Conservation (phyloP, 2,329 filamentous ascomycete species). For the Talaromyces piceae region DNA sequence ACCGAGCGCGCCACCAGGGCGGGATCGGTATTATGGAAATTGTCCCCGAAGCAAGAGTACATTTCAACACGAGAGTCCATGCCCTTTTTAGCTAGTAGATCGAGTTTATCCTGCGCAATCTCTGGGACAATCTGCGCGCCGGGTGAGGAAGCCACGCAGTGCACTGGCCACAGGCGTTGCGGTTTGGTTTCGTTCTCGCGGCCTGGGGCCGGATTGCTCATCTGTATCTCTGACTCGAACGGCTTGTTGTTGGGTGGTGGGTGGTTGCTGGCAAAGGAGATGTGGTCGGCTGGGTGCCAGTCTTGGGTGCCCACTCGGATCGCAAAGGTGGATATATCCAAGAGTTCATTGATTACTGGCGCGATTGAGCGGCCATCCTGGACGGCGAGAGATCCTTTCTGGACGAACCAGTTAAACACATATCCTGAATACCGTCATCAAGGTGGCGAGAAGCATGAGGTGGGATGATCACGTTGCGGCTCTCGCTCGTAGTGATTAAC, state of each 20-base stretch:
- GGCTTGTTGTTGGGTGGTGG: conserved; percentile 53
- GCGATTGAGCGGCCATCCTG: conserved; percentile 62
- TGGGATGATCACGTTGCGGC: too few species aligned
- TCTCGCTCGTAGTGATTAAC: conserved; percentile 22
- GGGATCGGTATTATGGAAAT: conserved; percentile 50
- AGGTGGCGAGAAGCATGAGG: too few species aligned
- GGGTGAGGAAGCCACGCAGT: conserved; percentile 70
- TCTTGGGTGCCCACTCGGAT: conserved; percentile 83
- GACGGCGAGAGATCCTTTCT: conserved; percentile 86
- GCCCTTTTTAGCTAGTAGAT: conserved; percentile 71
- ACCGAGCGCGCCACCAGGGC: conserved; percentile 26
- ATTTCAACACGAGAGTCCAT: conserved; percentile 69
- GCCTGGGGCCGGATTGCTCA: conserved; percentile 42
- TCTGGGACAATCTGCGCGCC: conserved; percentile 70
- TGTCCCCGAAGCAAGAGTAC: conserved; percentile 86
- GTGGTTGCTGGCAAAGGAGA: conserved; percentile 86
- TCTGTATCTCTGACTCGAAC: conserved; percentile 57
- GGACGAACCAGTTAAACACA: too few species aligned
- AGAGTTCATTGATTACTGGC: conserved; percentile 64
- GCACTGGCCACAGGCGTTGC: conserved; percentile 76
- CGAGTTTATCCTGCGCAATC: conserved; percentile 53
- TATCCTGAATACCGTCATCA: too few species aligned
- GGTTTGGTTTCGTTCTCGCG: conserved; percentile 57
- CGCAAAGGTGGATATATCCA: conserved; percentile 58
- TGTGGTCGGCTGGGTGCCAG: conserved; percentile 74